These are phyloP conservation scores for Fusarium floridanum DNA, from an alignment of 2,329 filamentous ascomycete species.

Conservation along the genomic window DNA sequence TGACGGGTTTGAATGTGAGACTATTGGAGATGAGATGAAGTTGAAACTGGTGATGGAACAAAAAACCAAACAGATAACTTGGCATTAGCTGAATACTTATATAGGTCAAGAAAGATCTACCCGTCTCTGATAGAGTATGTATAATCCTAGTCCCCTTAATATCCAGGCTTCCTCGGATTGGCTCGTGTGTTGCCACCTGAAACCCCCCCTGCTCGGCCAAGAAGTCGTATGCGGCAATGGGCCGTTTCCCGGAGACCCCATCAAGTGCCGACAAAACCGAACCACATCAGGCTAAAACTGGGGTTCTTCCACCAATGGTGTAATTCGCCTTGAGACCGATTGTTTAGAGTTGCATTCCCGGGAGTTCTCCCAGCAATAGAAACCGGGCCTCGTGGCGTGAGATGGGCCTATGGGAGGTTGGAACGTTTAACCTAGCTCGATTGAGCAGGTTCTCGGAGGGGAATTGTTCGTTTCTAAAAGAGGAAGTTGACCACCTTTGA, in stretches of 20 bases:
- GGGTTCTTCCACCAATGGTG: conserved; percentile 27
- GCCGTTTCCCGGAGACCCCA: conserved; percentile 3
- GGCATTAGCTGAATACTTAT: conserved; percentile 14
- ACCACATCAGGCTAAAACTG: not conserved
- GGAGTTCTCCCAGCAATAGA: conserved; percentile 33
- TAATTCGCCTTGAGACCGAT: not conserved
- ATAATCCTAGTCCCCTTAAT: not conserved
- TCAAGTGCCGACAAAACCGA: conserved; percentile 32
- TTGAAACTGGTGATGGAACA: not conserved
- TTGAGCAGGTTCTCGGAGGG: not conserved
- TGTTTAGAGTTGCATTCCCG: not conserved
- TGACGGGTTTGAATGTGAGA: conserved; percentile 3
- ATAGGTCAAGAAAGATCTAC: conserved; percentile 4
- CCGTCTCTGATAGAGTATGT: not conserved
- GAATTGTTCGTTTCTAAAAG: not conserved
- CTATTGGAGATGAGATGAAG: not conserved
- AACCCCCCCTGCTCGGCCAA: conserved; percentile 19
- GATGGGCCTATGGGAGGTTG: conserved; percentile 3
- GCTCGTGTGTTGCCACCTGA: conserved; percentile 19
- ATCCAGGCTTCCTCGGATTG: conserved; percentile 13
- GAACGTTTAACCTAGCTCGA: not conserved
- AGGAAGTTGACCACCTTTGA: not conserved
- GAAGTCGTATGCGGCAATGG: conserved; percentile 25
- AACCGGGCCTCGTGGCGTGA: conserved; percentile 9
- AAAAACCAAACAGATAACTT: not conserved